Base-by-base conservation (phyloP, 768 basidiomycete genomes). In the Cystofilobasidium ferigula region DNA sequence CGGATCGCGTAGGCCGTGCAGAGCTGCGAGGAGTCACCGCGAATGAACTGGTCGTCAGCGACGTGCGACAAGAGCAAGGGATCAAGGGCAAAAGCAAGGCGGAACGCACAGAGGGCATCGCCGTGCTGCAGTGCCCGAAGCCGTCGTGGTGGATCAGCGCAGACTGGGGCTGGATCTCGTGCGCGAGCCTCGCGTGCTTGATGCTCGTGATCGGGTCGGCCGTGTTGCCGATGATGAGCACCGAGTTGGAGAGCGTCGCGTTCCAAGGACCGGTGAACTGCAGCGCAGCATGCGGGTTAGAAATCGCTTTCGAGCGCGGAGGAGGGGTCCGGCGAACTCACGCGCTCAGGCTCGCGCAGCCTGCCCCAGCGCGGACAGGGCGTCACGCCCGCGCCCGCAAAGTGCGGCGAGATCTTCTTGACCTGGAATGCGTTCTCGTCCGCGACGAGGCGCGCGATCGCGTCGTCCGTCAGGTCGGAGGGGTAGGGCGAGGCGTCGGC, bases 181-280 rank as follows among this genome's bases (percentile, higher is more conserved):
- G 57, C 35, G 57, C 34, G 5, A 53, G 22, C 3, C 36, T 22
- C 24, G 64, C 64, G 45, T 65, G 64, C 38, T 58, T 59, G 47
- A 48, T 48, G 0, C 57, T 48, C 10, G 64, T 65, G 57, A 65
- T 65, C 26, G 64, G 47, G 45, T 61, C 60, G 22, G 62, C 62
- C 16, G 45, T 51, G 57, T 65, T 65, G 9, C 64, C 64, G 35
- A 65, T 60, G 64, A 65, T 65, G 22, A 65, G 47, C 24, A 65
- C 51, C 9, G 24, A 22, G 36, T 59, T 51, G 12, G 64, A 51
- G 9, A 65, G 47, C 34, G 64, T 65, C 5, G 48, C 26, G 26
- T 65, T 65, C 58, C 58, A 45, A 34, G 38, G 58, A 22, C 28
- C 38, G n/a, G 43, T 26, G 34, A 45, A 65, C 57, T 40, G 36